Evolutionary conservation across 1,284 basidiomycete genomes (phyloP), one percentile per base, ranked within the genome.

Genomic region (Hypsizygus ulmarius): DNA sequence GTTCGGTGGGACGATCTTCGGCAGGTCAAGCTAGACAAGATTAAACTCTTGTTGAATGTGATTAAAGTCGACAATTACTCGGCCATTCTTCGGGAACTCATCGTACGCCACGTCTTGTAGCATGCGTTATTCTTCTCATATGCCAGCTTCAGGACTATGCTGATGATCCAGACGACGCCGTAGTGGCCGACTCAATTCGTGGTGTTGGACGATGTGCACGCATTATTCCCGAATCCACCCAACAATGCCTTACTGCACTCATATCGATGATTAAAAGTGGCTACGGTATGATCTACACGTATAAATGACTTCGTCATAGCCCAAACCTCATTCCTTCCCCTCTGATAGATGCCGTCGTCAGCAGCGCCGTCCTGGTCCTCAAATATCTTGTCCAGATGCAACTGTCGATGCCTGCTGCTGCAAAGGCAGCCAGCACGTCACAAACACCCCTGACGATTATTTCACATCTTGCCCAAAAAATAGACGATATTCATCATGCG

Each of bases 381-480:
- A 93, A 93, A 64, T 76, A 82, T 7, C 79, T 97, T 12, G 82
- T 97, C 12, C 87, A 93, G 54, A 70, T 71, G 33, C 84, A 84
- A 49, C 72, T 84, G 27, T 69, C 73, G n/a, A 57, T 65, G 12
- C 54, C 65, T 10, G 53, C 65, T 1, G 44, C 64, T 12, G 60
- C 63, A 9, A 53, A 56, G 39, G 49, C 59, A n/a, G 51, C 56
- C 9, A 55, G 68, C 14, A 52, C 71, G 29, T 68, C 72, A 0
- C 74, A 75, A 48, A 76, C 74, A 11, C 82, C 87, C 0, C 65
- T 82, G 15, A 69, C 71, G 10, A 87, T 96, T 50, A 86, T 94
- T 8, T 77, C 82, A 0, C 79, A 83, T 28, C 79, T 97, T 4
- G 87, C 89, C 0, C 73, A 78, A 43, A 74, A 81, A 27, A 77